Evolutionary conservation across 2,329 filamentous ascomycete species (phyloP).

Genomic region (Fusarium sp.): DNA sequence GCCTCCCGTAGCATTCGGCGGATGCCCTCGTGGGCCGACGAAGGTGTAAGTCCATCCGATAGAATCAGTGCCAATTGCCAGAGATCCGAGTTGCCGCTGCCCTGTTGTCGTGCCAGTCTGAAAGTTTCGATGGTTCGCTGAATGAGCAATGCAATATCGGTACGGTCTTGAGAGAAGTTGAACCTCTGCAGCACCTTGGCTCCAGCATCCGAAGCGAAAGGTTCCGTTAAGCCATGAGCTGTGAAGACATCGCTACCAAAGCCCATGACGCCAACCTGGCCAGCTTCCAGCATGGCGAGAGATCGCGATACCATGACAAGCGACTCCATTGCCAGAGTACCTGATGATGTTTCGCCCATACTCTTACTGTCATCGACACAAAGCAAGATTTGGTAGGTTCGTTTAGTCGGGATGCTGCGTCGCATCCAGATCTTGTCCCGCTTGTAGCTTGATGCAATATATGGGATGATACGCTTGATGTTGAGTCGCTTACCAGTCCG

Average conservation of each 20-base stretch:
- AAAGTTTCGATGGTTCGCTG: constrained; percentile 84
- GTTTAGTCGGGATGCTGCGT: constrained; percentile 88
- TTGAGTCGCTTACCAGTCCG: constrained; percentile 98
- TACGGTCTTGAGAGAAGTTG: constrained; percentile 85
- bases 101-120: constrained; percentile 77
- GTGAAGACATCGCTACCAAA: constrained; percentile 89
- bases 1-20: constrained; percentile 86
- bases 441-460: constrained; percentile 98
- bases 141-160: constrained; percentile 85
- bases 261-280: constrained; percentile 90
- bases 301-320: constrained; percentile 90
- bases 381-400: constrained; percentile 96
- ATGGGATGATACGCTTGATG: constrained; percentile 99
- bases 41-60: constrained; percentile 92
- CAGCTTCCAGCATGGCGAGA: constrained; percentile 92
- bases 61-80: constrained; percentile 97
- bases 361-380: constrained; percentile 95
- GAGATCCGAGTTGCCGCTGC: constrained; percentile 73
- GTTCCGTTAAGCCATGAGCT: constrained; percentile 85
- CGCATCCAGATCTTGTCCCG: constrained; percentile 99
- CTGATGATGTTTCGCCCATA: constrained; percentile 86
- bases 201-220: constrained; percentile 82
- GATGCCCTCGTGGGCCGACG: constrained; percentile 83
- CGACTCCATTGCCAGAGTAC: constrained; percentile 89
- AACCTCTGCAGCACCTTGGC: constrained; percentile 88